Conservation (phyloP, 768 basidiomycete genomes). For the Phanerodontia chrysosporium region DNA sequence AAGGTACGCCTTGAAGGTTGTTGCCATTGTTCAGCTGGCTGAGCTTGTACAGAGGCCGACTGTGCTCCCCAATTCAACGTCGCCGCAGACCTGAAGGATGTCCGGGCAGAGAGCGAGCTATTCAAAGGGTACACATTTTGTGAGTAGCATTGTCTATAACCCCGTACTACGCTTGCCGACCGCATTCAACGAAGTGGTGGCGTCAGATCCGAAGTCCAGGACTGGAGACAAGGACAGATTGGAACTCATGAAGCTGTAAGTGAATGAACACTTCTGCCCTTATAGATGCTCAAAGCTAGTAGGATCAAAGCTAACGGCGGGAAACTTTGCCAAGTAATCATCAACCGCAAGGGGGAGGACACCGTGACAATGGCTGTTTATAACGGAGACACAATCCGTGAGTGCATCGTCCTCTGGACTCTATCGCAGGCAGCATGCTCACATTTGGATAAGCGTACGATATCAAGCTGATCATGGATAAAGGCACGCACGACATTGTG, state of each 20-base stretch:
- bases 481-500: slow-evolving; percentile 67
- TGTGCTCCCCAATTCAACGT: slow-evolving; percentile 68
- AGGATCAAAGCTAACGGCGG: slow-evolving; percentile 76
- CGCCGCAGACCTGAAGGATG: slow-evolving; percentile 48
- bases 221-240: slow-evolving; percentile 66
- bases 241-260: slow-evolving; percentile 64
- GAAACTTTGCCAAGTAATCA: slow-evolving; percentile 55
- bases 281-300: background rate
- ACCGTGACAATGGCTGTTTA: slow-evolving; percentile 64
- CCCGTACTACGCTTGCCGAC: background rate
- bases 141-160: slow-evolving; percentile 32
- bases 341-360: slow-evolving; percentile 45
- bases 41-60: slow-evolving; percentile 50
- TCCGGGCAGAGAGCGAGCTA: slow-evolving; percentile 57
- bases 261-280: background rate
- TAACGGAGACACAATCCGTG: slow-evolving; percentile 66
- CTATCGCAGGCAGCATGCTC: background rate
- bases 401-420: slow-evolving; percentile 26
- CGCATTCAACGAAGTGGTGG: slow-evolving; percentile 48
- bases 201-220: slow-evolving; percentile 68
- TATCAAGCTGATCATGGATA: slow-evolving; percentile 65
- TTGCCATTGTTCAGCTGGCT: background rate
- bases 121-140: slow-evolving; percentile 80
- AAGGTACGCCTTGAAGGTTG: slow-evolving; percentile 34
- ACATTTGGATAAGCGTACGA: slow-evolving; percentile 52